A percentile compares a stretch with the other conserved stretches of the same genome.
phyloP scores from a whole-genome alignment of 2,329 filamentous ascomycete species.

The Anthostomella pinea region DNA sequence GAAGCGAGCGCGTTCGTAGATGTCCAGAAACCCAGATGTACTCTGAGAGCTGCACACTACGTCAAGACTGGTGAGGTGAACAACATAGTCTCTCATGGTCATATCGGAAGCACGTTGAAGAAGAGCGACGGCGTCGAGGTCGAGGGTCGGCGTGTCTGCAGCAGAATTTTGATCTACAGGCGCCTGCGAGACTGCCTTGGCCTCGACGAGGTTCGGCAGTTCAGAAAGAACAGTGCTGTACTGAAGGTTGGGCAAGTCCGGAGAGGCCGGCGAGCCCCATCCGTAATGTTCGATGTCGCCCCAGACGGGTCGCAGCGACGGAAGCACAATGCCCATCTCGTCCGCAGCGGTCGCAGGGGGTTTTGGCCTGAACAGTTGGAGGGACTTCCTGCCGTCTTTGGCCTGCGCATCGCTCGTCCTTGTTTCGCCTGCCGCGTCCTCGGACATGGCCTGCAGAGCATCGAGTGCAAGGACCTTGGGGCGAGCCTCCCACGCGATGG shows the following conservation, averaged over 20 bases:
- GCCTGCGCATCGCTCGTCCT: slow-evolving; percentile 1
- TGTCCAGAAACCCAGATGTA: slow-evolving; percentile 63
- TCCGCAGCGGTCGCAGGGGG: slow-evolving; percentile 38
- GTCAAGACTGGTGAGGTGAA: slow-evolving; percentile 64
- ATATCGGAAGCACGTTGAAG: slow-evolving; percentile 69
- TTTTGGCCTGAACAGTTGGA: slow-evolving; percentile 27
- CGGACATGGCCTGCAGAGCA: slow-evolving; percentile 16
- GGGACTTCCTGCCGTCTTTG: slow-evolving; percentile 17
- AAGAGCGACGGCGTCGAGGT: slow-evolving; percentile 65
- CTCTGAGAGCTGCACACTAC: slow-evolving; percentile 45
- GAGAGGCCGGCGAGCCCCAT: slow-evolving; percentile 78
- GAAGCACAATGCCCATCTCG: slow-evolving; percentile 46
- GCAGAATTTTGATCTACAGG: slow-evolving; percentile 49
- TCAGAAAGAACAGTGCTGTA: slow-evolving; percentile 80
- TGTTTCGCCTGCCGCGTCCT: slow-evolving; percentile 9
- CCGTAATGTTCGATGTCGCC: slow-evolving; percentile 81
- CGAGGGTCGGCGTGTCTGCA: slow-evolving; percentile 47
- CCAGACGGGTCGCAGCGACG: slow-evolving; percentile 61
- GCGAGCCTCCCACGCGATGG: slow-evolving; percentile 74
- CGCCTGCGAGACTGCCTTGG: slow-evolving; percentile 83
- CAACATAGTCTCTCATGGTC: slow-evolving; percentile 76
- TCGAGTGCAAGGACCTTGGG: slow-evolving; percentile 55
- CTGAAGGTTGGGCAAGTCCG: slow-evolving; percentile 75
- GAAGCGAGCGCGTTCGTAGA: slow-evolving; percentile 85
- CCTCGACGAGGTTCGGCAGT: slow-evolving; percentile 86